Evolutionary conservation across 2,329 filamentous ascomycete species (phyloP), one percentile per base, ranked within the genome.

Genomic region (Akanthomyces dipterigenus): DNA sequence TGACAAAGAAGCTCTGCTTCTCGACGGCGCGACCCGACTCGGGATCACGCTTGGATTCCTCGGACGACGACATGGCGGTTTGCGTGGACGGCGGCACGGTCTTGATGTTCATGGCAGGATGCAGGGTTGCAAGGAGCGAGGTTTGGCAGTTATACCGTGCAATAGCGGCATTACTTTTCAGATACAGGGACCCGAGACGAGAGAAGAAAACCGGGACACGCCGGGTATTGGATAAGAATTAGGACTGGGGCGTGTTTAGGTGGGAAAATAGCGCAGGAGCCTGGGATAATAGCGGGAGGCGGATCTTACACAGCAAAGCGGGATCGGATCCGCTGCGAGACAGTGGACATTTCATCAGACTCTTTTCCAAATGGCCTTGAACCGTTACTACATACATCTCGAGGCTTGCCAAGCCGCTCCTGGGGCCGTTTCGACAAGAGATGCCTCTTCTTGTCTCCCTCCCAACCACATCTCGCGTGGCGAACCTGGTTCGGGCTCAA

Each of bases 1-100:
- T 46, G 55, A 42, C 43, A 38, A 60, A 34, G 50, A 56, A 53
- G 51, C 26, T 53, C 55, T 42, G 53, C 55, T 62, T 49, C 43
- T 65, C 62, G 55, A 60, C 50, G 14, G 55, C n/a, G 28, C 48
- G 51, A 8, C 63, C 64, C 20, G 51, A 63, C 46, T 67, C 65
- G 24, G 65, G 63, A 40, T 67, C 64, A 3, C 45, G 54, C 34
- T 62, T 58, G 2, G 61, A 59, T 38, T 53, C 54, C 31, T 55
- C 58, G 7, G 58, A 55, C n/a, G 58, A 61, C 50, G 58, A 61
- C 58, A 61, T 61, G 31, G 40, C 43, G 55, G 43, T 24, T 18
- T 42, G 58, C 22, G 38, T 18, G 22, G 36, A 31, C 16, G 38
- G 31, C 11, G 20, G 6, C 24, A 16, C 16, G 5, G 22, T 36